phyloP scores from a whole-genome alignment of 768 basidiomycete species.

The Calocybe gangraenosa region DNA sequence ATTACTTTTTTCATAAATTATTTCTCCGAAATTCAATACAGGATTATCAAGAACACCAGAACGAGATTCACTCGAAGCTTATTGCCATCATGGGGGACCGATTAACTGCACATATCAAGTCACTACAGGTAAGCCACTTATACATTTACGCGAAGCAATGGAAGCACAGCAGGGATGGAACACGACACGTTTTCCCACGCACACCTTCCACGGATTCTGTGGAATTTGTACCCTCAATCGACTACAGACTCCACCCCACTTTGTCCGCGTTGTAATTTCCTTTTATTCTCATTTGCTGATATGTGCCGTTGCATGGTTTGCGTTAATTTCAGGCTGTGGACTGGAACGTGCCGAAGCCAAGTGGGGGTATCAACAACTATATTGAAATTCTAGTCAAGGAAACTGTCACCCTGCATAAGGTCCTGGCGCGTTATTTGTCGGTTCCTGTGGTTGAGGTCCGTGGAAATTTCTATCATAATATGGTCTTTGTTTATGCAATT shows the following conservation, averaged over 20 bases:
- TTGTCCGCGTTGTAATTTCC: slow-evolving; percentile 3
- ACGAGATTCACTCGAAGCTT: slow-evolving; percentile 96
- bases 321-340: slow-evolving; percentile 54
- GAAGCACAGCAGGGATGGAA: slow-evolving; percentile 1
- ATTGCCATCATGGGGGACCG: slow-evolving; percentile 98
- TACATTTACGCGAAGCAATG: slow-evolving; percentile 6
- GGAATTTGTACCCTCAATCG: not conserved
- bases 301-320: not conserved
- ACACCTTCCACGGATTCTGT: not conserved
- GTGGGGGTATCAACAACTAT: slow-evolving; percentile 75
- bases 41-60: slow-evolving; percentile 99
- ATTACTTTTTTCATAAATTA: not conserved
- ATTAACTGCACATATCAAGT: slow-evolving; percentile 77
- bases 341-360: slow-evolving; percentile 65
- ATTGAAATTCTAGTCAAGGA: slow-evolving; percentile 94
- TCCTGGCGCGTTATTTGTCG: slow-evolving; percentile 86
- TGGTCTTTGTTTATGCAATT: slow-evolving; percentile 11
- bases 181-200: not conserved
- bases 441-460: slow-evolving; percentile 78
- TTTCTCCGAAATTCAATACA: slow-evolving; percentile 25
- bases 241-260: not conserved
- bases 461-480: slow-evolving; percentile 6
- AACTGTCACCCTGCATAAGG: slow-evolving; percentile 92
- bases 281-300: not conserved
- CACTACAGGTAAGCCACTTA: slow-evolving; percentile 57